Conservation (phyloP, 495 filamentous ascomycete genomes). For the Podospora didyma region DNA sequence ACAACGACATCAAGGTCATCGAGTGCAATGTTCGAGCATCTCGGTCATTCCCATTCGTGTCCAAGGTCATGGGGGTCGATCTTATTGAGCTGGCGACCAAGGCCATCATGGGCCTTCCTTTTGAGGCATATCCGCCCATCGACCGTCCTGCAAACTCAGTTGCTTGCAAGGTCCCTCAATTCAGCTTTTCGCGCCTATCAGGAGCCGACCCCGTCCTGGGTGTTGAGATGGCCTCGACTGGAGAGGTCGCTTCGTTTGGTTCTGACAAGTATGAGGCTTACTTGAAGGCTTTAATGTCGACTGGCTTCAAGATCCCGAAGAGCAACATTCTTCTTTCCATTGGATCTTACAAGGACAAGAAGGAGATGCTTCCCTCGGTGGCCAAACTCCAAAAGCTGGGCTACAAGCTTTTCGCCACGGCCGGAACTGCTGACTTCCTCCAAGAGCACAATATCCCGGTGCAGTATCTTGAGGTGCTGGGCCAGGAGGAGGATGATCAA, state of each 20-base stretch:
- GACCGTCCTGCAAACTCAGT: conserved; percentile 77
- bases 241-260: conserved; percentile 96
- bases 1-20: conserved; percentile 99
- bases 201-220: conserved; percentile 95
- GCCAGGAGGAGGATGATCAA: conserved; percentile 63
- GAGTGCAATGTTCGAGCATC: conserved; percentile 98
- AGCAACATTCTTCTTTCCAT: conserved; percentile 94
- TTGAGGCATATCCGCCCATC: conserved; percentile 74
- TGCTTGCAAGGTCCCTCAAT: conserved; percentile 96
- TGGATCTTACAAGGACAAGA: conserved; percentile 94
- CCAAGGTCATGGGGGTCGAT: conserved; percentile 97
- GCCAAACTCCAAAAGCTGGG: conserved; percentile 81
- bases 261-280: conserved; percentile 96
- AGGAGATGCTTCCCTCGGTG: conserved; percentile 93
- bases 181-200: conserved; percentile 95
- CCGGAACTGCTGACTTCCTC: conserved; percentile 93
- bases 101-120: conserved; percentile 83
- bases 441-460: conserved; percentile 86
- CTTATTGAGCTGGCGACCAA: conserved; percentile 98
- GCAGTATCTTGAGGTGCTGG: conserved; percentile 85
- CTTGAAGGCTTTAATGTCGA: conserved; percentile 90
- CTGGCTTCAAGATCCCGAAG: conserved; percentile 95
- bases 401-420: conserved; percentile 92
- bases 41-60: conserved; percentile 95
- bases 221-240: conserved; percentile 98